Base-by-base conservation (phyloP, 306 rosid species). In the Lathyrus tuberosus region DNA sequence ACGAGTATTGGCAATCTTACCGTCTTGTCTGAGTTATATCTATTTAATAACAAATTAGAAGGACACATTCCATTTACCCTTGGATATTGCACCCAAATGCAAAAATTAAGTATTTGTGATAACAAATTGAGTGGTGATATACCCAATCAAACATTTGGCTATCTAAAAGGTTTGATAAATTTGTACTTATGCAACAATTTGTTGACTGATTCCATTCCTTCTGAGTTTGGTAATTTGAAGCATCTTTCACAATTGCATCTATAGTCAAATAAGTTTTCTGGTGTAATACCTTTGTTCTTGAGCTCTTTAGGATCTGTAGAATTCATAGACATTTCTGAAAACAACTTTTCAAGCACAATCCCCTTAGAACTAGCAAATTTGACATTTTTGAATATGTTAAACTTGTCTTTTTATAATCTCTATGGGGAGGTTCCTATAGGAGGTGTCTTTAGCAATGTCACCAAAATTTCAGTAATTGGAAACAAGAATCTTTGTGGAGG, bases 401-500 rank as follows among this genome's bases (percentile, higher is more conserved):
- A 80, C 68, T 17, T 85, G 10, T 85, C 86, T 15, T 74, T 28
- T 22, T 77, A 80, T 70, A 42, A 74, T 65, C 72, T 82, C 2
- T 46, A n/a, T 6, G 86, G 89, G 10, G 81, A 68, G 17, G 72
- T 82, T 44, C 89, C 86, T 0, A 54, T 0, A 15, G 48, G 67
- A 57, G 78, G 83, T 4, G 72, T 72, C 8, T 82, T 85, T 20
- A 51, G 26, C 40, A 77, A 75, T 17, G 5, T 46, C 26, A 40
- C 73, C 48, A 43, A 38, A 5, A 33, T 76, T 46, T 71, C 71
- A 12, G 51, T 80, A 22, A 6, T 31, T 6, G 62, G 84, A 42
- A 76, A 76, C 5, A 42, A 76, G 5, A 31, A 62, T 44, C 84
- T 79, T n/a, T 79, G 84, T 57, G 85, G 85, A 2, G 86, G 81